Conservation (phyloP, 2,329 filamentous ascomycete genomes). For the Ascochyta fabae region DNA sequence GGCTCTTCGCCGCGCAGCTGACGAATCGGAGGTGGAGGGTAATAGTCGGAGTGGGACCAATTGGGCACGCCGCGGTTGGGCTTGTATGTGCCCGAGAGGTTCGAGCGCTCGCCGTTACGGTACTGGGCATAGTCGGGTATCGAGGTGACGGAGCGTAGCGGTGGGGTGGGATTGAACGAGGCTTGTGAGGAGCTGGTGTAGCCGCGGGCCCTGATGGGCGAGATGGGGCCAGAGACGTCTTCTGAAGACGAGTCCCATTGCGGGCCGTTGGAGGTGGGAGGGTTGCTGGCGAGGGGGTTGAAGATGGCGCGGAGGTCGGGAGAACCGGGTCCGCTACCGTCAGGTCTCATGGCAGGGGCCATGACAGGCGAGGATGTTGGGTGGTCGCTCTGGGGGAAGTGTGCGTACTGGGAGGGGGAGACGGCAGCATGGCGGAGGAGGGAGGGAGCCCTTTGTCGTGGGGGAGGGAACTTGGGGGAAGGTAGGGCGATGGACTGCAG, state of each 20-base stretch:
- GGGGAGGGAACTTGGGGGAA: conserved; percentile 50
- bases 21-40: conserved; percentile 29
- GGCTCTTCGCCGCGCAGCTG: conserved; percentile 51
- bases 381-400: conserved; percentile 28
- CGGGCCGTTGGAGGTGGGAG: conserved; percentile 34
- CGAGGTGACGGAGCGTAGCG: conserved; percentile 45
- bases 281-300: conserved; percentile 46
- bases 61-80: conserved; percentile 46
- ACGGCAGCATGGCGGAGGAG: conserved; percentile 47
- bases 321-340: conserved; percentile 34
- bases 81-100: conserved; percentile 45
- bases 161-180: conserved; percentile 30
- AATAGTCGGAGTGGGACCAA: conserved; percentile 46
- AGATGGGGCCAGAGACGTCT: conserved; percentile 22
- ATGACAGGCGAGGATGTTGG: conserved; percentile 35
- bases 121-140: conserved; percentile 47
- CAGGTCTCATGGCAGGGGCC: conserved; percentile 31
- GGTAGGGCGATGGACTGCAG: conserved; percentile 40
- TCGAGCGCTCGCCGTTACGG: conserved; percentile 35
- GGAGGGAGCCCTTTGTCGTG: conserved; percentile 51
- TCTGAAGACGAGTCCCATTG: conserved; percentile 35
- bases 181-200: conserved; percentile 43
- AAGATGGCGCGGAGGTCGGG: conserved; percentile 42
- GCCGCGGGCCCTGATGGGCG: conserved; percentile 38
- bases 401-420: conserved; percentile 37